These are phyloP conservation scores for Pholiota adiposa DNA, from an alignment of 1,284 basidiomycete species.

Conservation along the genomic window DNA sequence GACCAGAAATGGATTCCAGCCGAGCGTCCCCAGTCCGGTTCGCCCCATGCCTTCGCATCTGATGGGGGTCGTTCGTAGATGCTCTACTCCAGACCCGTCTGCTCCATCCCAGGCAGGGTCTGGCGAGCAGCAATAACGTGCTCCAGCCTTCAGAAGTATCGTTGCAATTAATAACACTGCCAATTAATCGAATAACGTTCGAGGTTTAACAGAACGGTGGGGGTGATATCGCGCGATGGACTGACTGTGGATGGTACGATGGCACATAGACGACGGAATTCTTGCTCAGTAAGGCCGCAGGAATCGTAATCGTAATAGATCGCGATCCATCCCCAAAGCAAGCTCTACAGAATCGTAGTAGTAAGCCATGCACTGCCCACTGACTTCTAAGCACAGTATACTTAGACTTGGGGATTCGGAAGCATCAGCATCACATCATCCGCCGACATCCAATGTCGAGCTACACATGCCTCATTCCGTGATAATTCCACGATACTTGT, in stretches of 20 bases:
- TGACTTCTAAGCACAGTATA: background rate
- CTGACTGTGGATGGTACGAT: too few species aligned
- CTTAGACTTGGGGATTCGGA: background rate
- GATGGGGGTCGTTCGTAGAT: background rate
- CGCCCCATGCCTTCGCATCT: background rate
- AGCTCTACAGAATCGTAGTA: background rate
- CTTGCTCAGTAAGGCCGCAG: background rate
- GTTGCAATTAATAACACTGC: background rate
- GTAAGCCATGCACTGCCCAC: background rate
- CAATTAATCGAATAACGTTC: background rate
- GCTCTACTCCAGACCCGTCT: slow-evolving; percentile 10
- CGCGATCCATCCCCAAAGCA: background rate
- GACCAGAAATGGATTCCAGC: background rate
- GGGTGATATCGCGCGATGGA: background rate
- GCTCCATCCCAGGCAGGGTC: slow-evolving; percentile 3
- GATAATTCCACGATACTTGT: background rate
- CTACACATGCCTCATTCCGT: background rate
- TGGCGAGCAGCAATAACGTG: background rate
- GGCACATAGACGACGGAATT: background rate
- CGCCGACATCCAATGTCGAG: background rate
- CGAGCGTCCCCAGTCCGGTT: background rate
- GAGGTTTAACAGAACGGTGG: background rate
- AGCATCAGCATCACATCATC: background rate
- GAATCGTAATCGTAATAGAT: background rate
- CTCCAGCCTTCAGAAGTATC: background rate